Base-by-base conservation (phyloP, 2,329 filamentous ascomycete genomes). In the Botrytis pseudocinerea region DNA sequence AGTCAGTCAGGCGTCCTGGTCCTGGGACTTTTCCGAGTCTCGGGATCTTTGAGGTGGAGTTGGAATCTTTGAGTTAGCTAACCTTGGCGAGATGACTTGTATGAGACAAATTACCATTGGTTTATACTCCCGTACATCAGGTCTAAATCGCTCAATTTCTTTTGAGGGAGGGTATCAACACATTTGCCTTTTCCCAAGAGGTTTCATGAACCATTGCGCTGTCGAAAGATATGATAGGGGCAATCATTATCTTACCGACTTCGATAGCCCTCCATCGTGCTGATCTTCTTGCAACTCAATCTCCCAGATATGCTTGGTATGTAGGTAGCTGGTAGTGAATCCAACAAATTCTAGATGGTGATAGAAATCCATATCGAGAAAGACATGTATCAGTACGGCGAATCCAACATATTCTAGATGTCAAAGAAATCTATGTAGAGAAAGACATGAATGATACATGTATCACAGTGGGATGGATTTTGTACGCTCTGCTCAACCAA, bases 71-170 rank as follows among this genome's bases (percentile, higher is more conserved):
- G 61, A 66, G 64, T 54, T n/a, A 35, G 64, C 46, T 20, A 66
- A 40, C 64, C 64, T 66, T 66, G 64, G 64, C 64, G 51, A 66
- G 63, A 66, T 66, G 63, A 66, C 63, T 66, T 66, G 46, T 51
- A 54, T 66, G 22, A 51, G 44, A 66, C 22, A n/a, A 51, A 51
- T 51, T n/a, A 51, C 48, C 25, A 38, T 51, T 51, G 32, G 32
- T n/a, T 51, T 66, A 54, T 40, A 7, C n/a, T 51, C 38, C 38
- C 48, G 25, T 51, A 51, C 51, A 46, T 40, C 32, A 12, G 28
- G 7, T 54, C 63, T 48, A n/a, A 51, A 61, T 61, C 6, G 40
- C 35, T 38, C 42, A 65, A 51, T 38, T 38, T 38, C 46, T 51
- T 46, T 65, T 42, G 63, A 22, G 22, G 46, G 22, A 22, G 22